phyloP scores from a whole-genome alignment of 2,329 filamentous ascomycete species.

The Penicillium sp. region DNA sequence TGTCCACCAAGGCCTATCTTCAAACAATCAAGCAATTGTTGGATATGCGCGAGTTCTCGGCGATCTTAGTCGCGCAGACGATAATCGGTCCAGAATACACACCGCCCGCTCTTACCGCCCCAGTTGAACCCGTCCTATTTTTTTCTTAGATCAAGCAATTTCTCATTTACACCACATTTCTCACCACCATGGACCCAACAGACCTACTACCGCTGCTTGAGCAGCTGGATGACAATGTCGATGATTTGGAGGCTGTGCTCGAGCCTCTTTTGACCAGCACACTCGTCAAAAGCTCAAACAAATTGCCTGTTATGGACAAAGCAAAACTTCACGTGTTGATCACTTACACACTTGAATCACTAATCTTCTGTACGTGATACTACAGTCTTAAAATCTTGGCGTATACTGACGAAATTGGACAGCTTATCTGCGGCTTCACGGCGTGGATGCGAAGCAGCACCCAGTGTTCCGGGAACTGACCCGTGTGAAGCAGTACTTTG shows the following conservation, averaged over 20 bases:
- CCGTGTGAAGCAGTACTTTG: constrained; percentile 82
- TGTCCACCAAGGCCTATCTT: background rate
- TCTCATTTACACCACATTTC: constrained; percentile 7
- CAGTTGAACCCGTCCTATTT: constrained; percentile 16
- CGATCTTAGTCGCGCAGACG: constrained; percentile 8
- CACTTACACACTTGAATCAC: constrained; percentile 80
- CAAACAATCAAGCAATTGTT: background rate
- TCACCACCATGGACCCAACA: constrained; percentile 43
- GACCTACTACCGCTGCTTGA: constrained; percentile 61
- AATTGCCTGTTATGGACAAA: constrained; percentile 84
- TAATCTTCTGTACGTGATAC: constrained; percentile 64
- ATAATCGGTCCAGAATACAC: constrained; percentile 9
- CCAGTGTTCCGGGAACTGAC: constrained; percentile 76
- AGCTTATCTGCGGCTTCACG: constrained; percentile 71
- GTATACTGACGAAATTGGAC: background rate
- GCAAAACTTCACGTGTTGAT: constrained; percentile 85
- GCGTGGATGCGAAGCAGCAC: constrained; percentile 72
- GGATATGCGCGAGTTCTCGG: background rate
- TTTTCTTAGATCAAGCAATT: constrained; percentile 12
- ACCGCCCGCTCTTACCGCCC: constrained; percentile 18
- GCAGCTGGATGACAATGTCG: constrained; percentile 67
- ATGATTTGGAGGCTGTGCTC: constrained; percentile 65
- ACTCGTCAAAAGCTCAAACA: constrained; percentile 60
- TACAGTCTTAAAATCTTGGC: background rate
- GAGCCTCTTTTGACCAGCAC: constrained; percentile 60